Conservation (phyloP, 352 stramenopile species). For the Phytopythium litorale region DNA sequence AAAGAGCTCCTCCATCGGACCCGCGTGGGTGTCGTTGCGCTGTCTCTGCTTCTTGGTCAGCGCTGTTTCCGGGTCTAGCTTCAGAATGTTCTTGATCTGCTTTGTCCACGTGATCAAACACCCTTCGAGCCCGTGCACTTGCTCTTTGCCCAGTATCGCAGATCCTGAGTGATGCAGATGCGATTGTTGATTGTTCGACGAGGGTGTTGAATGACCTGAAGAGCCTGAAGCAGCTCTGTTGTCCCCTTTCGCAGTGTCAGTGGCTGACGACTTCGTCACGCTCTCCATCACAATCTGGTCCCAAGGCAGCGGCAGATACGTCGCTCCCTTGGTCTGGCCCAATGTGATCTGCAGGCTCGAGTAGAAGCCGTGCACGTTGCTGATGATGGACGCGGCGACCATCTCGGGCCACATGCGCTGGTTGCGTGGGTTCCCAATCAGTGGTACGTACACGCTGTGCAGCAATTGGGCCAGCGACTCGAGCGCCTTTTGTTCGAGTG, state of each 20-base stretch:
- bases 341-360: constrained; percentile 87
- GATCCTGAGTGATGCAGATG: background rate
- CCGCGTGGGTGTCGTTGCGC: constrained; percentile 37
- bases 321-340: constrained; percentile 77
- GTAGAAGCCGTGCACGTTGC: constrained; percentile 77
- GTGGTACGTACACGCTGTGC: constrained; percentile 69
- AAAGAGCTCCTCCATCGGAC: constrained; percentile 82
- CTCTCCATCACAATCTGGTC: constrained; percentile 66
- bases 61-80: constrained; percentile 80
- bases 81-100: constrained; percentile 93
- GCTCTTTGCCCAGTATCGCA: constrained; percentile 53
- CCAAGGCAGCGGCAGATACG: constrained; percentile 83
- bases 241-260: background rate
- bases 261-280: constrained; percentile 16
- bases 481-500: constrained; percentile 68
- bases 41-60: constrained; percentile 51
- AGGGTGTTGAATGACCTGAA: background rate
- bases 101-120: constrained; percentile 93
- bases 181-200: background rate
- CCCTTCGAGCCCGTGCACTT: constrained; percentile 84
- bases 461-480: constrained; percentile 72
- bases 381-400: constrained; percentile 72
- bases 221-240: background rate
- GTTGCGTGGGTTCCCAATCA: constrained; percentile 76
- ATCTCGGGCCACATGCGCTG: constrained; percentile 80